Percentiles rank a stretch among this genome's conserved stretches.
Conservation (phyloP, 2,329 filamentous ascomycete genomes). For the Pyricularia grisea region DNA sequence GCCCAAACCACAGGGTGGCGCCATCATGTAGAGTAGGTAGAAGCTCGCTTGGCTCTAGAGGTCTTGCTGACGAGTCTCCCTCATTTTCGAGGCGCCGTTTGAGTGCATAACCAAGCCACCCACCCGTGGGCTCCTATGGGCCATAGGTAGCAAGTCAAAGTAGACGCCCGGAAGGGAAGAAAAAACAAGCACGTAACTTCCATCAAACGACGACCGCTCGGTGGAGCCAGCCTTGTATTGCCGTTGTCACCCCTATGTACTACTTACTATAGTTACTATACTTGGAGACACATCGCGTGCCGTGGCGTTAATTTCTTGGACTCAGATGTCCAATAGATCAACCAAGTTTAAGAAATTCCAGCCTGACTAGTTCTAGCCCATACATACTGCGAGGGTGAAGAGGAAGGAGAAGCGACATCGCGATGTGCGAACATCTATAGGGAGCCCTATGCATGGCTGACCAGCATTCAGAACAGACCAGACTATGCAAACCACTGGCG, state of each 20-base stretch:
- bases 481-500: neutral
- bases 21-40: neutral
- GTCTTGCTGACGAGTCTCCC: neutral
- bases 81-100: neutral
- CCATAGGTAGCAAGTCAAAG: neutral
- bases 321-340: too few relatives aligned
- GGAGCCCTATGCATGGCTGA: neutral
- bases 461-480: neutral
- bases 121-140: neutral
- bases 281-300: too few relatives aligned
- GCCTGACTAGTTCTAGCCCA: too few relatives aligned
- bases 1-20: neutral
- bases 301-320: too few relatives aligned
- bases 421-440: neutral
- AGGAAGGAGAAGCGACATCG: neutral
- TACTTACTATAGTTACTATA: too few relatives aligned
- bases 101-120: neutral
- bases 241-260: too few relatives aligned
- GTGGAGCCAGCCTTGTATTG: too few relatives aligned
- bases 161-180: neutral
- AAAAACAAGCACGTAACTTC: neutral
- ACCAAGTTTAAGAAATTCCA: too few relatives aligned
- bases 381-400: neutral
- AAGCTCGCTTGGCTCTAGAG: neutral
- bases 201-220: neutral